Base-by-base conservation (phyloP, 768 basidiomycete species). In the Phaeolepiota aurea region DNA sequence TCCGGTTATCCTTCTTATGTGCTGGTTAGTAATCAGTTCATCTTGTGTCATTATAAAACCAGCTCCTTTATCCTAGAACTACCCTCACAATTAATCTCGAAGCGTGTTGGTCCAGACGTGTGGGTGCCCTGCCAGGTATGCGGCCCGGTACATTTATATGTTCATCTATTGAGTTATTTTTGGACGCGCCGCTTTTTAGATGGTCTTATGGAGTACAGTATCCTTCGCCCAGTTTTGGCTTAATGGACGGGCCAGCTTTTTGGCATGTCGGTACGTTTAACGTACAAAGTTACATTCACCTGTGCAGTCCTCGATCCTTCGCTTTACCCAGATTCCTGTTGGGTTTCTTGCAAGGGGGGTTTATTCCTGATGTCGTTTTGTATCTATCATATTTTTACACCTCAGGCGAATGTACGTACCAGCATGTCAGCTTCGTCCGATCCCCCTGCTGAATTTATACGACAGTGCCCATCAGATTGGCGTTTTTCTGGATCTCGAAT, bases 321-420 rank as follows among this genome's bases (percentile, higher is more conserved):
- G 14, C 14, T 31, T 9, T 31, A 31, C 15, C 7, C 35, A 75
- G 72, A 37, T 72, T 68, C 44, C 48, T 79, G 5, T 55, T 79
- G 1, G 76, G 77, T 1, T 74, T 82, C 47, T 60, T 78, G 41
- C 75, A 80, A 58, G 81, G 79, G 14, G 78, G 75, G 0, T 79
- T 80, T 54, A 74, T 79, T 43, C 76, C 77, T 0, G 80, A 82
- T 45, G 56, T 78, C 13, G 72, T 84, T 15, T 59, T 83, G 2
- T 83, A 80, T 49, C 61, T 82, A 2, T 77, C 73, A 0, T 82
- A 82, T 48, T 82, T 71, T 49, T 82, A 79, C 55, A 79, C 74
- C 2, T 75, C 71, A 44, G 58, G 48, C 11, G 76, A 78, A 55
- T 58, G 76, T 74, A 46, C 52, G 71, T 58, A 38, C 16, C 20